Conservation (phyloP, 2,329 filamentous ascomycete genomes). For the Diaporthe velutina region DNA sequence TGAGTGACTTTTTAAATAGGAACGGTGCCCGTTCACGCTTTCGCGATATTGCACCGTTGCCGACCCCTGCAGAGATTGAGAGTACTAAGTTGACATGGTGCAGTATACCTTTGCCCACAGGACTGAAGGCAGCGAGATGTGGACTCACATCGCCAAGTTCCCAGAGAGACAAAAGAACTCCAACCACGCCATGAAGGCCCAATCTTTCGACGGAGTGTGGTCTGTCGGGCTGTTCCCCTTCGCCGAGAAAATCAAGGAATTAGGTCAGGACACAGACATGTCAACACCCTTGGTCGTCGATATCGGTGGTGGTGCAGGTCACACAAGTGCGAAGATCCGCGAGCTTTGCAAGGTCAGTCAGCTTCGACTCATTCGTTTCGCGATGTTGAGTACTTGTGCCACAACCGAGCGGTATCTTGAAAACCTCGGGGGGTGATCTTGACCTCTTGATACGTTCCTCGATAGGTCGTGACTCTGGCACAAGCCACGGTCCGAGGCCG, state of each 20-base stretch:
- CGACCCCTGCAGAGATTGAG: not conserved
- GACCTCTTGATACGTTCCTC: not conserved
- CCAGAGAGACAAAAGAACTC: conserved; percentile 19
- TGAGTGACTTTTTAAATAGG: not conserved
- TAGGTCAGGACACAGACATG: not conserved
- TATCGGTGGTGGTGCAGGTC: conserved; percentile 23
- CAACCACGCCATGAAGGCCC: conserved; percentile 26
- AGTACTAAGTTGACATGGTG: not conserved
- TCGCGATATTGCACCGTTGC: not conserved
- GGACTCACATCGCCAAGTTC: conserved; percentile 22
- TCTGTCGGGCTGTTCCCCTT: conserved; percentile 29
- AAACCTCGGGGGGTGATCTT: not conserved
- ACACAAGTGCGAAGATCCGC: conserved; percentile 21
- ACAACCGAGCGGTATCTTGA: not conserved
- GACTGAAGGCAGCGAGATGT: conserved; percentile 13
- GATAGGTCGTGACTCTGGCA: not conserved
- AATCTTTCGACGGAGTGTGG: conserved; percentile 19
- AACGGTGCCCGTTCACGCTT: not conserved
- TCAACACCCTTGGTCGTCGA: conserved; percentile 19
- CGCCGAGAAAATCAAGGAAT: conserved; percentile 6
- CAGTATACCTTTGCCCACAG: conserved; percentile 30
- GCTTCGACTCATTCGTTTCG: not conserved
- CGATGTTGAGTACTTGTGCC: too few species aligned
- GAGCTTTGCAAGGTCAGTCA: conserved; percentile 21
- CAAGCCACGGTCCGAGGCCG: not conserved